Evolutionary conservation across 2,329 filamentous ascomycete species (phyloP), one percentile per base, ranked within the genome.

Genomic region (Graphium sp.): DNA sequence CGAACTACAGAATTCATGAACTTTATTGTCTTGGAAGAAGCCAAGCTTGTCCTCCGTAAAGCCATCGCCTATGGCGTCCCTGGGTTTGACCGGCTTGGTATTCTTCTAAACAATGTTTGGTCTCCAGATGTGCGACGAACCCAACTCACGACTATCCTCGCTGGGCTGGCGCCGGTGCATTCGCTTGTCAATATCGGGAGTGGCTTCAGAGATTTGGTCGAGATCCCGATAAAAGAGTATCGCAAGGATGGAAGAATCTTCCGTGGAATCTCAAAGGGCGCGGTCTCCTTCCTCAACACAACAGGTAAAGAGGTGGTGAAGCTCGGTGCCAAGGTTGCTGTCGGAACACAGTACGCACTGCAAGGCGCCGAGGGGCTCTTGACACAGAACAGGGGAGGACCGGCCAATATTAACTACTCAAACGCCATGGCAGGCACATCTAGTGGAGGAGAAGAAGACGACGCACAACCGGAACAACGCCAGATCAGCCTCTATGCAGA

Each of bases 1-100:
- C 83, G 82, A 39, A 95, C 89, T 1, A 92, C 83, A 0, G 89
- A 98, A 48, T 92, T 98, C 44, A 95, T 95, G 85, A 98, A 98
- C 49, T 94, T 98, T 47, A 67, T 98, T 37, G 80, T 87, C 10
- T 67, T 98, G 2, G 89, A 98, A 40, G 76, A 81, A 38, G 74
- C 89, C 3, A 74, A 87, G 35, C 79, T 98, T 64, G 69, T 78
- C 6, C 65, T 98, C 30, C 71, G 80, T 9, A 85, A 87, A 46
- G 79, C 81, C 16, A 95, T 98, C 39, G 72, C 95, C 20, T 94
- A 95, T 40, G 89, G 91, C 17, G 70, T 93, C 1, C 74, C 74
- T 6, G 89, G 89, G 0, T 94, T 95, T 40, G 85, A 95, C 39
- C 74, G 80, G 28, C 64, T 98, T 3, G 84, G 89, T 30, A 72